phyloP scores from a whole-genome alignment of 768 basidiomycete species.

The Auriscalpium microsporum region DNA sequence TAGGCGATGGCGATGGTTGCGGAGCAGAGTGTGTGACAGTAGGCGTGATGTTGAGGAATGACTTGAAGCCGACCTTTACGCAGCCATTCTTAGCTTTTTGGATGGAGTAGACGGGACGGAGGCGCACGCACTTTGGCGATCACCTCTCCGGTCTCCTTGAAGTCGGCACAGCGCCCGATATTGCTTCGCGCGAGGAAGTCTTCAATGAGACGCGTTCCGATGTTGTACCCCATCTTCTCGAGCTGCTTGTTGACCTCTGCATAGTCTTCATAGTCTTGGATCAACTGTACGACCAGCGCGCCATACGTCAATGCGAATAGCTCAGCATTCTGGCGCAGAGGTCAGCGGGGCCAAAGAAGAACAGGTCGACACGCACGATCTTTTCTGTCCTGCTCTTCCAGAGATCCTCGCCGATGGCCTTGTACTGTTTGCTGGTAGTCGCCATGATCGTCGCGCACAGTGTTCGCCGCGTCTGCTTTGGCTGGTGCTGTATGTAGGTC shows the following conservation, averaged over 20 bases:
- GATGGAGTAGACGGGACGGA: background rate
- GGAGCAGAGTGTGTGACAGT: conserved; percentile 60
- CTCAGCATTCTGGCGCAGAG: conserved; percentile 75
- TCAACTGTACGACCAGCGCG: conserved; percentile 94
- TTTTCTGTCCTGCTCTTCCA: conserved; percentile 95
- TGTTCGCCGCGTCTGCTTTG: background rate
- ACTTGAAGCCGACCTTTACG: conserved; percentile 89
- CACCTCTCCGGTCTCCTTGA: conserved; percentile 91
- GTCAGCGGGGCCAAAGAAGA: conserved; percentile 15
- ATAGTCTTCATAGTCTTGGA: conserved; percentile 99
- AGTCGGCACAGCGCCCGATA: conserved; percentile 88
- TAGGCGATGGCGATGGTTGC: conserved; percentile 41
- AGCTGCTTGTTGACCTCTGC: conserved; percentile 92
- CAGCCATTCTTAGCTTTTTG: too few species aligned
- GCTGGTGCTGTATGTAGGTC: background rate
- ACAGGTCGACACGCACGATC: conserved; percentile 50
- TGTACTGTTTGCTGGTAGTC: conserved; percentile 75
- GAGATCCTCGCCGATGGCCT: conserved; percentile 85
- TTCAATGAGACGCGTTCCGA: conserved; percentile 92
- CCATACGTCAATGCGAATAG: conserved; percentile 96
- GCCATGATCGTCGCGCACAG: conserved; percentile 39
- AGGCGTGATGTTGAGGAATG: conserved; percentile 91
- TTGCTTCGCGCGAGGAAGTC: conserved; percentile 92
- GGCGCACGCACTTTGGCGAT: conserved; percentile 68
- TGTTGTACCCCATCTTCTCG: conserved; percentile 99